These are phyloP conservation scores for Xylaria sp. DNA, from an alignment of 2,329 filamentous ascomycete species.

Conservation along the genomic window DNA sequence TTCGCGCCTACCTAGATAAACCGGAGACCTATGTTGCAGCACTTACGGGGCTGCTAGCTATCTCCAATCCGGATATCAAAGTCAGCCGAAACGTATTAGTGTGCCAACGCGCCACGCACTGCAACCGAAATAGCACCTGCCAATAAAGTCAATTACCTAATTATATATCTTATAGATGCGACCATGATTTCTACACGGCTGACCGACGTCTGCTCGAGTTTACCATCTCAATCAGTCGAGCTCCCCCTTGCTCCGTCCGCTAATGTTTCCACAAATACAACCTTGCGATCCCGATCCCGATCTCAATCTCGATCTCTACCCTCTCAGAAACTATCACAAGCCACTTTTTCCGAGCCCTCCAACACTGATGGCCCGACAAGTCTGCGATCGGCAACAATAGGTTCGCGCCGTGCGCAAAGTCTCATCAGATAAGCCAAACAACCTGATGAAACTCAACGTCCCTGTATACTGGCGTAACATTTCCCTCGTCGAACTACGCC, in stretches of 20 bases:
- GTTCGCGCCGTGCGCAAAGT: not conserved
- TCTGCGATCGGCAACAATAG: not conserved
- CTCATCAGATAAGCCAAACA: not conserved
- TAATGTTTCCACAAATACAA: not conserved
- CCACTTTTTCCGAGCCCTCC: not conserved
- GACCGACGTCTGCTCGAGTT: constrained; percentile 6
- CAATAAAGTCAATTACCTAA: too few relatives aligned
- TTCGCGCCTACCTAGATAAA: too few relatives aligned
- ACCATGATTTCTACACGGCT: constrained; percentile 3
- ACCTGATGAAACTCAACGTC: constrained; percentile 2
- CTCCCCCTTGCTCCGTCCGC: not conserved
- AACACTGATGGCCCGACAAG: too few relatives aligned
- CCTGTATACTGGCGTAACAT: not conserved
- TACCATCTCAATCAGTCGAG: not conserved
- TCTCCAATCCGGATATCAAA: too few relatives aligned
- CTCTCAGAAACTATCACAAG: not conserved
- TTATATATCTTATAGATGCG: too few relatives aligned
- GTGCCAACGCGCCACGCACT: too few relatives aligned
- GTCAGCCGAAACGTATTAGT: too few relatives aligned
- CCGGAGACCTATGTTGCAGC: too few relatives aligned
- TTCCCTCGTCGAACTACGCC: not conserved
- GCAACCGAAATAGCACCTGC: too few relatives aligned
- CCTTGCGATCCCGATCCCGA: constrained; percentile 1
- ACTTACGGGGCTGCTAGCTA: too few relatives aligned
- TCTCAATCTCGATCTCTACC: too few relatives aligned